Evolutionary conservation across 208 protist genomes (phyloP).

Genomic region (Leishmania lainsoni): DNA sequence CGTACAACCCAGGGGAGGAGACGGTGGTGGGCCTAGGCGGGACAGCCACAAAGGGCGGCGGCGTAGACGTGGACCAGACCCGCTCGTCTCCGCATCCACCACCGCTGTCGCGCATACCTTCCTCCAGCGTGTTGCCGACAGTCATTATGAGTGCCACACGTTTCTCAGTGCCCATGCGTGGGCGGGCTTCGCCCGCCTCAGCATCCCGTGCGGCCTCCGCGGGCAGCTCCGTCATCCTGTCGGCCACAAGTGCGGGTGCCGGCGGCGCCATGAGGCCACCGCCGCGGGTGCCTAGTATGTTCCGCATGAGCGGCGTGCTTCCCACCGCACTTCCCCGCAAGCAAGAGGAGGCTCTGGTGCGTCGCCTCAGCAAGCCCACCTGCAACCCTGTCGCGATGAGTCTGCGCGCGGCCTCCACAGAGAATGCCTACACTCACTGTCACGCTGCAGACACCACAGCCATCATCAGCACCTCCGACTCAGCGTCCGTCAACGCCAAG

Average conservation of each 20-base stretch:
- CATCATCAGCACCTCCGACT: background rate
- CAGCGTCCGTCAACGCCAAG: background rate
- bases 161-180: too few species aligned
- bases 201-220: background rate
- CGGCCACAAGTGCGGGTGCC: background rate
- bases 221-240: background rate
- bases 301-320: slow-evolving; percentile 35
- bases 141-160: slow-evolving; percentile 14
- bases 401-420: slow-evolving; percentile 1
- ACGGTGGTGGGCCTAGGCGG: background rate
- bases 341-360: slow-evolving; percentile 28
- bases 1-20: slow-evolving; percentile 17
- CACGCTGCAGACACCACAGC: slow-evolving; percentile 1
- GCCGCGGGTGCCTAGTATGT: slow-evolving; percentile 27
- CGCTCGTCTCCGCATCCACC: slow-evolving; percentile 10
- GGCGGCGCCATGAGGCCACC: slow-evolving; percentile 1
- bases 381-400: slow-evolving; percentile 25
- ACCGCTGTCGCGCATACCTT: slow-evolving; percentile 8
- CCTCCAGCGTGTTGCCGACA: slow-evolving; percentile 3
- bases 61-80: background rate
- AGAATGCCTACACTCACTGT: background rate
- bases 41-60: background rate
- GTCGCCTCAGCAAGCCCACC: slow-evolving; percentile 35
- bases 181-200: too few species aligned
- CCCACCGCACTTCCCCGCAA: slow-evolving; percentile 18